A percentile compares a stretch with the other conserved stretches of the same genome.
Evolutionary conservation across 345 rosid genomes (phyloP).

Genomic region (Geranium rotundifolium): DNA sequence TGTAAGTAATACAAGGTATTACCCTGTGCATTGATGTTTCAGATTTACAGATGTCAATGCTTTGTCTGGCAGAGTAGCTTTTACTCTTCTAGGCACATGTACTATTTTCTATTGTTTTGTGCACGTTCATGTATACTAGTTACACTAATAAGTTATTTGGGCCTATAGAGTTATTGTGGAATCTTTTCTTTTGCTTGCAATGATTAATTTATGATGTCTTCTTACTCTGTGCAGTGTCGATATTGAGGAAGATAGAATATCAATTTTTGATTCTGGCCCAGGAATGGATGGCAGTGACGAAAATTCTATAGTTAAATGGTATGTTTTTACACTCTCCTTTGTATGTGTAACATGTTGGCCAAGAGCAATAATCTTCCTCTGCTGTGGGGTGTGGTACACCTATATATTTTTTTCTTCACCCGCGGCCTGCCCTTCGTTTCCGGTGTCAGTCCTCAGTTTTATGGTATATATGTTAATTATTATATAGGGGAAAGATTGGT

Average conservation of each 20-base stretch:
- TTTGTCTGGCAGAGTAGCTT: no score
- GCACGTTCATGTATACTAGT: no score
- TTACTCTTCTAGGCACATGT: no score
- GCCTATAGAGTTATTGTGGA: not conserved
- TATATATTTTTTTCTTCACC: not conserved
- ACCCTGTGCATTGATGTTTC: not conserved
- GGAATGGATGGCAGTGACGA: conserved; percentile 67
- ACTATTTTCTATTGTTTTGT: no score
- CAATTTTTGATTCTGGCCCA: conserved; percentile 65
- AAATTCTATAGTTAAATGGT: conserved; percentile 58
- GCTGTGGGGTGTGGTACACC: not conserved
- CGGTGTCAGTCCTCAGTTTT: conserved; percentile 1
- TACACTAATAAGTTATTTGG: not conserved
- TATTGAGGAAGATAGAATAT: conserved; percentile 28
- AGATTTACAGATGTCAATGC: not conserved
- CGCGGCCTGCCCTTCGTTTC: not conserved
- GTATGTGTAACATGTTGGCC: not conserved
- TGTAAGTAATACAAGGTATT: no score
- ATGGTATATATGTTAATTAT: conserved; percentile 9
- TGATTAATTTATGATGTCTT: not conserved
- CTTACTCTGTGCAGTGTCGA: conserved; percentile 36
- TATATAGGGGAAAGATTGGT: conserved; percentile 69
- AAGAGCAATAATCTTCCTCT: not conserved
- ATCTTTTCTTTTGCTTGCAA: not conserved
- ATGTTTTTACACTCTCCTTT: conserved; percentile 6